Evolutionary conservation across 805 yeast species (phyloP), one percentile per base, ranked within the genome.

Genomic region (Lipomyces spencermartinsiae): DNA sequence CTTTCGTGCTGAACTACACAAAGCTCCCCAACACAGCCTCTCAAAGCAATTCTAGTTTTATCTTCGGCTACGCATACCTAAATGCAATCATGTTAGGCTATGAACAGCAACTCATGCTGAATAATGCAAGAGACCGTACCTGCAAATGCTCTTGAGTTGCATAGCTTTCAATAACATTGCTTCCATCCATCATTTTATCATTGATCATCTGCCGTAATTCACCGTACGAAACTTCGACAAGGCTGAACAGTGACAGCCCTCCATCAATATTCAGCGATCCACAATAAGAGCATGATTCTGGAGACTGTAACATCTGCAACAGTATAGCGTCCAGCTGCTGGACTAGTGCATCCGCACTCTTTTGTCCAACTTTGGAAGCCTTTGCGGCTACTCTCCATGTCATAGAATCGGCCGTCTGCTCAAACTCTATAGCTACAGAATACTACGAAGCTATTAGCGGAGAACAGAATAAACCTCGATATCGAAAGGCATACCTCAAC

Each of bases 1-100:
- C 37, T 16, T 16, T 33, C 31, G 22, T 46, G 22, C 19, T 58
- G 51, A 5, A 35, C 51, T 16, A 69, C 19, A 12, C 62, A 55
- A 35, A 71, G 61, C 61, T 69, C 73, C 5, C 73, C 73, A 29
- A 59, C 55, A 3, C 73, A 70, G 4, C 73, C 73, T n/a, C 57
- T 33, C 12, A 65, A 65, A 7, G 63, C 61, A 25, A 66, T 34
- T 22, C 22, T n/a, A 9, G 29, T 49, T 3, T 55, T 43, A 4
- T 57, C 19, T n/a, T 54, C 61, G 6, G 65, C 61, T 9, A 67
- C 64, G 25, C 16, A 35, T 16, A 60, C 54, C 68, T 61, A 19
- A 2, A 25, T n/a, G 12, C 34, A 25, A 33, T 25, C 59, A 53
- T 22, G 59, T 31, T 34, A 39, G 4, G 58, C 65, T 2, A 67